Base-by-base conservation (phyloP, 345 rosid species). In the Gossypium arboreum region DNA sequence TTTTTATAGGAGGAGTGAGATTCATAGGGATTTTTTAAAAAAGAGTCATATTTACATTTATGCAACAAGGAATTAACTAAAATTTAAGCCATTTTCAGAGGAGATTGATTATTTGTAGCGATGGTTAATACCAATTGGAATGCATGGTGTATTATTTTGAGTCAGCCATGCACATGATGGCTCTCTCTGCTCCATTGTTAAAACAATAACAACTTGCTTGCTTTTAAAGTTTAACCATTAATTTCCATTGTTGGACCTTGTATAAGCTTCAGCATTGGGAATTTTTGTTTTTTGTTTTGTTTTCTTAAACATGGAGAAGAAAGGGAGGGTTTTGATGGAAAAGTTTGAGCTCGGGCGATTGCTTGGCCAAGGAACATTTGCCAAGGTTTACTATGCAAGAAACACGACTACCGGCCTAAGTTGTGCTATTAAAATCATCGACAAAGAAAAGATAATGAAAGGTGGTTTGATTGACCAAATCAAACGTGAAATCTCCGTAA, bases 321-420 rank as follows among this genome's bases (percentile, higher is more conserved):
- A 78, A 57, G 85, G 89, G 60, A 65, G 71, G 34, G 76, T 84
- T 4, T 64, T 91, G 73, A 87, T 94, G 98, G 74, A 82, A 1
- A 86, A 72, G 77, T 92, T 84, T 15, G 98, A 94, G 83, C 29
- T 92, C 0, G 97, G 97, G 10, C 75, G 92, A 50, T 34, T 92
- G 69, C 88, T 92, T 15, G 97, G 98, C 9, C 85, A 87, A 75
- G 98, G 98, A 43, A 94, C 95, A n/a, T 94, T 91, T 3, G 98
- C 97, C 4, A 94, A 94, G 83, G 98, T 94, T 25, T 92, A 91
- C 82, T 85, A 82, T 58, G 96, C 85, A 6, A 79, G 93, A n/a
- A 90, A 88, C 82, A 76, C 87, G 45, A 41, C 81, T 25, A 79
- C 94, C 0, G 90, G 91, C 55, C 80, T 90, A 70, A 90, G 83